Conservation (phyloP, 495 filamentous ascomycete genomes). For the Hypoxylon perforatum region DNA sequence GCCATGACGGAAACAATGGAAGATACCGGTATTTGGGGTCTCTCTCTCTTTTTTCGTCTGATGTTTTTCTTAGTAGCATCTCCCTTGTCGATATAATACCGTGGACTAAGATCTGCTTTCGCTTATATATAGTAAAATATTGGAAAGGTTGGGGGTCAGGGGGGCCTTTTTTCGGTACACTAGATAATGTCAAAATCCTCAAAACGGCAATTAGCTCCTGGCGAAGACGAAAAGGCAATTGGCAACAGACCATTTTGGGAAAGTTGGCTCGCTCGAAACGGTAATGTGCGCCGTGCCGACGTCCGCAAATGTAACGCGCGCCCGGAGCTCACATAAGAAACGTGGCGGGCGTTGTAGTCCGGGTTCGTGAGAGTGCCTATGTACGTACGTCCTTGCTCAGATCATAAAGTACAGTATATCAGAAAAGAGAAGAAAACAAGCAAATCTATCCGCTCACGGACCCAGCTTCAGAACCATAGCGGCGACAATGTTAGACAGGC, state of each 20-base stretch:
- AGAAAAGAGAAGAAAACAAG: slow-evolving; percentile 7
- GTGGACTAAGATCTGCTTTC: slow-evolving; percentile 3
- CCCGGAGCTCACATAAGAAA: not conserved
- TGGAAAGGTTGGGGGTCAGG: slow-evolving; percentile 2
- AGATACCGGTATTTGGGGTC: not conserved
- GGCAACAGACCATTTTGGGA: slow-evolving; percentile 17
- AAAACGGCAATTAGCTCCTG: slow-evolving; percentile 23
- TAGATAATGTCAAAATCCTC: slow-evolving; percentile 18
- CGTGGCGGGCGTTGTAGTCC: not conserved
- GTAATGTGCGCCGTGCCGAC: slow-evolving; percentile 16
- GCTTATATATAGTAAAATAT: slow-evolving; percentile 11
- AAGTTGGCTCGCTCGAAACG: slow-evolving; percentile 12
- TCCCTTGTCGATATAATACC: slow-evolving; percentile 3
- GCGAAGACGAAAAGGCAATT: slow-evolving; percentile 5
- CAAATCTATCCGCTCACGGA: not conserved
- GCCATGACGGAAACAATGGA: not conserved
- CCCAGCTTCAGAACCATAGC: not conserved
- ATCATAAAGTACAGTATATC: not conserved
- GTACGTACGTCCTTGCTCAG: too few species aligned
- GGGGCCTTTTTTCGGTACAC: not conserved
- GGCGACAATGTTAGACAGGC: not conserved
- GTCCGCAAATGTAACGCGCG: slow-evolving; percentile 15
- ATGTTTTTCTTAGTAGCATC: too few species aligned
- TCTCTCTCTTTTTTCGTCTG: too few species aligned
- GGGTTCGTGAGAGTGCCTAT: not conserved